Conservation (phyloP, 1,139 yeast genomes). For the Lodderomyces elongisporus region DNA sequence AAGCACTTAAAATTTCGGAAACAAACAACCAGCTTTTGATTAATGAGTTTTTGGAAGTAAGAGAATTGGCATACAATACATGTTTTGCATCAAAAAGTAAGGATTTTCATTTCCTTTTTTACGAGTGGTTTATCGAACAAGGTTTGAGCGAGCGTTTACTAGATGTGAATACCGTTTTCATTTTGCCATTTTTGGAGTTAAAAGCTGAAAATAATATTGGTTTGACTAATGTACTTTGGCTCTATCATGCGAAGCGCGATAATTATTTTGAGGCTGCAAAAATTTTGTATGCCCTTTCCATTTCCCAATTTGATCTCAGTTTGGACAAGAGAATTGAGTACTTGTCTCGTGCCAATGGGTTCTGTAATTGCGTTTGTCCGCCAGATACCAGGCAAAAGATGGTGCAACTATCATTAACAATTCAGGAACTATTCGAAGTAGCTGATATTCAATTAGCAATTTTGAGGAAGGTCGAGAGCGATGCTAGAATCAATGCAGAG, state of each 20-base stretch:
- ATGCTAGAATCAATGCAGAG: slow-evolving; percentile 48
- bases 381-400: slow-evolving; percentile 73
- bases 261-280: slow-evolving; percentile 79
- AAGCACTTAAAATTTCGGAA: slow-evolving; percentile 53
- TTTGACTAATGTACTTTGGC: slow-evolving; percentile 82
- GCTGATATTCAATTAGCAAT: slow-evolving; percentile 87
- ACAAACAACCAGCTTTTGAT: slow-evolving; percentile 38
- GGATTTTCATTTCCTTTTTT: slow-evolving; percentile 81
- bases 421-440: slow-evolving; percentile 80
- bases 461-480: slow-evolving; percentile 53
- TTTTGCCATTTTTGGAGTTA: slow-evolving; percentile 71
- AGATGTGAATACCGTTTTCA: slow-evolving; percentile 75
- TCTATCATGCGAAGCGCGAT: slow-evolving; percentile 80
- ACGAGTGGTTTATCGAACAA: slow-evolving; percentile 85
- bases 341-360: slow-evolving; percentile 88
- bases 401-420: slow-evolving; percentile 62
- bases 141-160: slow-evolving; percentile 74
- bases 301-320: slow-evolving; percentile 65
- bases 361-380: slow-evolving; percentile 81
- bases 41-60: slow-evolving; percentile 52
- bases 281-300: slow-evolving; percentile 68
- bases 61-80: slow-evolving; percentile 69
- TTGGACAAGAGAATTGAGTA: slow-evolving; percentile 79
- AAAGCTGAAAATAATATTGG: slow-evolving; percentile 63
- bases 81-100: slow-evolving; percentile 75